These are phyloP conservation scores for Botrytis pseudocinerea DNA, from an alignment of 2,329 filamentous ascomycete genomes.

Conservation along the genomic window DNA sequence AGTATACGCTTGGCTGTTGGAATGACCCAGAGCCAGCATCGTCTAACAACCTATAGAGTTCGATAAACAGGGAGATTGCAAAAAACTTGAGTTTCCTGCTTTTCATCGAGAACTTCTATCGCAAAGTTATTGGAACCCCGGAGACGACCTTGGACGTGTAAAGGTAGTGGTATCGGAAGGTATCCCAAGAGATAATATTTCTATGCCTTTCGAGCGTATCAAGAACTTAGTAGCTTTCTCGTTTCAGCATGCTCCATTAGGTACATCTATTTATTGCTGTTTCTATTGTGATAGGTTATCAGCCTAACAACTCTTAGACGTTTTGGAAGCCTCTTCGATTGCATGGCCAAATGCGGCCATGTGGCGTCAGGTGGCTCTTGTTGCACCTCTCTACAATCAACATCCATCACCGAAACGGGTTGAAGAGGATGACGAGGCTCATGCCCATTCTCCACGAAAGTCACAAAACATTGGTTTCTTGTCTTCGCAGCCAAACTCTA, in stretches of 20 bases:
- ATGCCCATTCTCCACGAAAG: constrained; percentile 61
- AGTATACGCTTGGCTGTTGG: neutral
- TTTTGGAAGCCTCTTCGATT: constrained; percentile 71
- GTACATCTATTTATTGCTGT: constrained; percentile 48
- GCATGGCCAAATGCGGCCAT: constrained; percentile 77
- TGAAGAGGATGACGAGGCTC: constrained; percentile 53
- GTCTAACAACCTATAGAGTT: constrained; percentile 32
- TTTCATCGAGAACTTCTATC: constrained; percentile 70
- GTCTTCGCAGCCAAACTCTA: constrained; percentile 6
- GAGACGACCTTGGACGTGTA: constrained; percentile 71
- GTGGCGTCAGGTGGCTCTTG: constrained; percentile 57
- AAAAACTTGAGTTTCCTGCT: constrained; percentile 67
- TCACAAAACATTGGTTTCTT: constrained; percentile 32
- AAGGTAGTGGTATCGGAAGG: constrained; percentile 76
- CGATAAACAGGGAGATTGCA: constrained; percentile 51
- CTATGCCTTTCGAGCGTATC: constrained; percentile 61
- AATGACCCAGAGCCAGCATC: neutral
- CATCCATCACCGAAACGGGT: constrained; percentile 42
- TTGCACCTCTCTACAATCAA: constrained; percentile 38
- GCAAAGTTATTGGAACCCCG: constrained; percentile 70
- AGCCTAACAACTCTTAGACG: constrained; percentile 49
- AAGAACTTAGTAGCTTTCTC: constrained; percentile 77
- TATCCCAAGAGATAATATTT: constrained; percentile 54
- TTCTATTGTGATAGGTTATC: neutral
- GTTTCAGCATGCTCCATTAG: constrained; percentile 79